These are phyloP conservation scores for Podila clonocystis DNA, from an alignment of 192 early-diverging fungal species.

Conservation along the genomic window DNA sequence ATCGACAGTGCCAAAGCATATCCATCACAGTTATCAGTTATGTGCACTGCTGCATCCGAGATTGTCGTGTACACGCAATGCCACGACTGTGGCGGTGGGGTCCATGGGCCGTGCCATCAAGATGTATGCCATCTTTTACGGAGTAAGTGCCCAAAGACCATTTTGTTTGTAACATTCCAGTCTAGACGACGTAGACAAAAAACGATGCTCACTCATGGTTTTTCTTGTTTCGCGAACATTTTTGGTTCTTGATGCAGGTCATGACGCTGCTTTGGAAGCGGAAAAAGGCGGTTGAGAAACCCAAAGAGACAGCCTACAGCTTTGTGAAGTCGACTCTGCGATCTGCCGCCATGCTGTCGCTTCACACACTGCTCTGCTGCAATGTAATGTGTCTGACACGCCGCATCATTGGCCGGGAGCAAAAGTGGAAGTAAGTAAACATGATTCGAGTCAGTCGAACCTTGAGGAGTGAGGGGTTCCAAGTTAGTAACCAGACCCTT, in stretches of 20 bases:
- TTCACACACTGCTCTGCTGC: slow-evolving; percentile 60
- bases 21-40: slow-evolving; percentile 63
- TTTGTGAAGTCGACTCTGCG: slow-evolving; percentile 63
- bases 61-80: slow-evolving; percentile 56
- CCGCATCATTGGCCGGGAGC: slow-evolving; percentile 55
- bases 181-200: too few species aligned
- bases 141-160: slow-evolving; percentile 24
- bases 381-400: slow-evolving; percentile 65
- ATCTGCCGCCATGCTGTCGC: slow-evolving; percentile 66
- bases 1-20: slow-evolving; percentile 33
- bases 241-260: slow-evolving; percentile 29
- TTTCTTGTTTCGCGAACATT: too few species aligned
- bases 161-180: too few species aligned
- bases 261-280: slow-evolving; percentile 55
- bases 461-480: too few species aligned
- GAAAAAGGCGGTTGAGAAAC: slow-evolving; percentile 38
- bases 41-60: slow-evolving; percentile 73
- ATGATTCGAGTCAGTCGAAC: too few species aligned
- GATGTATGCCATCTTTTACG: slow-evolving; percentile 71
- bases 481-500: too few species aligned
- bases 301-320: slow-evolving; percentile 52
- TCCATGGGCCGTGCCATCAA: slow-evolving; percentile 65
- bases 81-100: slow-evolving; percentile 49
- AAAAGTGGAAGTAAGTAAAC: too few species aligned
- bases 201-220: too few species aligned